Base-by-base conservation (phyloP, 2,329 filamentous ascomycete genomes). In the Penicillium capsulatum region DNA sequence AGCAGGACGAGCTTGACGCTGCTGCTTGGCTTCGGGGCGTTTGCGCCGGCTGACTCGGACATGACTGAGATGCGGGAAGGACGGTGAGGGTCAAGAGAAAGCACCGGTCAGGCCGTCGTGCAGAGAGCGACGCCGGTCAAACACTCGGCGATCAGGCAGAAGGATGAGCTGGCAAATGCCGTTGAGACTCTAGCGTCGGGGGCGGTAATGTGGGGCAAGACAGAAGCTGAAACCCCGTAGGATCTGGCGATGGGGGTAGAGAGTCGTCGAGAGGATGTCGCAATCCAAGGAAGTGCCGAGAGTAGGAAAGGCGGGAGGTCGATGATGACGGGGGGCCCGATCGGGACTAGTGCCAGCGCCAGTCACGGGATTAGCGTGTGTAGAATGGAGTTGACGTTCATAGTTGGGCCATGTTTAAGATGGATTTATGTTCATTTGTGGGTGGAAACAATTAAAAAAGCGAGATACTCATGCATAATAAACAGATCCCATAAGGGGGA, bases 1-100 rank as follows among this genome's bases (percentile, higher is more conserved):
- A 98, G 83, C 63, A 98, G 80, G 52, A 98, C 92, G 56, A 98
- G 84, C 83, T 98, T 98, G 67, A 98, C 92, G 74, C 92, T 98
- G 81, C 90, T 97, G 77, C 90, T 97, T 48, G 92, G 92, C 75
- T 97, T 98, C 46, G 88, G 85, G 57, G 81, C 75, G 55, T 71
- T 66, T 55, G 73, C 69, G 63, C 77, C 74, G 55, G 79, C 80
- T 63, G 80, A 73, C 65, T 90, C 85, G 63, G 84, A 80, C 86
- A 90, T 91, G 54, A 40, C 42, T 47, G 44, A 45, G 32, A 41
- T 17, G 28, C 20, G 33, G 16, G 13, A 38, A 20, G 9, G 9
- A 8, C 13, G 20, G 24, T 38, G 17, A 36, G 17, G 36, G 34
- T n/a, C 27, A 20, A 26, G 20, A 35, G 31, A 45, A 30, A 30